Conservation (phyloP, 2,329 filamentous ascomycete genomes). For the Aspergillus costaricaensis region DNA sequence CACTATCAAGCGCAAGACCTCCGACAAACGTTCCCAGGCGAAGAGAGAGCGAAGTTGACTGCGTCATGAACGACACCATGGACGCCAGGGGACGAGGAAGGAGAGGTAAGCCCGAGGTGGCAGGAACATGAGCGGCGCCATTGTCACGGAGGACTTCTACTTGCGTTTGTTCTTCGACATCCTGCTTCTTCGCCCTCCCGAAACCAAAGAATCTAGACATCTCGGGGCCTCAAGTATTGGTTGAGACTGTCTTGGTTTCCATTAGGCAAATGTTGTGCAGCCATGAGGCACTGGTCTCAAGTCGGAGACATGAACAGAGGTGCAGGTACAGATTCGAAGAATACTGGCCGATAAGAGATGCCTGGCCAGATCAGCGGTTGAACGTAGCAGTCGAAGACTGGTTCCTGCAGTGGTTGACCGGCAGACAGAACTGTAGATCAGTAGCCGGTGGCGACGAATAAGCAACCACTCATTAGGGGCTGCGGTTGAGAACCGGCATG, state of each 20-base stretch:
- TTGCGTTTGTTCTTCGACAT: conserved; percentile 10
- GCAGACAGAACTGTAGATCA: conserved; percentile 9
- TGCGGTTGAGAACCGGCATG: conserved; percentile 18
- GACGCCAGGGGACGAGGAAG: conserved; percentile 48
- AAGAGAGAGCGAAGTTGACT: conserved; percentile 49
- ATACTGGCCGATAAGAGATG: background rate
- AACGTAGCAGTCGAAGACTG: background rate
- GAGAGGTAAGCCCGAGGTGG: conserved; percentile 39
- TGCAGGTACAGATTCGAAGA: background rate
- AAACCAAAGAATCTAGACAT: conserved; percentile 24
- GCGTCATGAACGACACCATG: conserved; percentile 46
- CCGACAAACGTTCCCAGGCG: conserved; percentile 48
- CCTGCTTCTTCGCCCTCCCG: conserved; percentile 15
- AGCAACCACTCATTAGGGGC: conserved; percentile 1
- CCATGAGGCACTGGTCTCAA: conserved; percentile 7
- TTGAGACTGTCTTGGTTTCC: conserved; percentile 3
- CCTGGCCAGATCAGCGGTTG: background rate
- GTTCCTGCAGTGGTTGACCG: conserved; percentile 1
- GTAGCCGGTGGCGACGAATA: conserved; percentile 6
- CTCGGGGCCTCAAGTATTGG: conserved; percentile 16
- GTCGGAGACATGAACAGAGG: background rate
- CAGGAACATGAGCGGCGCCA: conserved; percentile 27
- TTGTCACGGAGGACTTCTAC: conserved; percentile 7
- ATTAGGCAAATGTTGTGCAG: background rate
- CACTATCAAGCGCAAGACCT: conserved; percentile 46